Evolutionary conservation across 352 stramenopile species (phyloP).

Genomic region (Pythium plurisporium): DNA sequence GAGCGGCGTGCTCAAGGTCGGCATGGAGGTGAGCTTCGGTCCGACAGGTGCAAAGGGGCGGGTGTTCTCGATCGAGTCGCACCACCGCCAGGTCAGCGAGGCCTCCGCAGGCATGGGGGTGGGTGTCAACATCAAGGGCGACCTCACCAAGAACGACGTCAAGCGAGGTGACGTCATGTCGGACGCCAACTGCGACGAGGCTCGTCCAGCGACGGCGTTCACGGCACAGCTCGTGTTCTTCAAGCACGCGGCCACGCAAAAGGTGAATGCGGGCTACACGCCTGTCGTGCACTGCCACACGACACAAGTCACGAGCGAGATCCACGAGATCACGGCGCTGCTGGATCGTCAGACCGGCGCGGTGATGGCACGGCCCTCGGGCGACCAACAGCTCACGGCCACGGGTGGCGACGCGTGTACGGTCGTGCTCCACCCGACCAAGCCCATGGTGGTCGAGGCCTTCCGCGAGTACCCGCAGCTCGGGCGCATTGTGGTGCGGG

Average conservation of each 20-base stretch:
- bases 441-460: conserved; percentile 94
- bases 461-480: conserved; percentile 97
- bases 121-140: conserved; percentile 97
- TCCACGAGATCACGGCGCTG: conserved; percentile 94
- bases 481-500: conserved; percentile 91
- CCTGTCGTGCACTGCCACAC: conserved; percentile 98
- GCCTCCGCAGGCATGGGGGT: conserved; percentile 94
- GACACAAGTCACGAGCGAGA: conserved; percentile 94
- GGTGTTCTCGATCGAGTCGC: conserved; percentile 96
- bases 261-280: conserved; percentile 92
- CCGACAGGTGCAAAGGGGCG: conserved; percentile 88
- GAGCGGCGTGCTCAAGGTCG: conserved; percentile 94
- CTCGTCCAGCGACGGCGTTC: conserved; percentile 83
- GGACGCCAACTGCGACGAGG: conserved; percentile 92
- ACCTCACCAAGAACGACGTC: conserved; percentile 92
- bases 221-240: conserved; percentile 96
- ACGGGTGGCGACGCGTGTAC: conserved; percentile 95
- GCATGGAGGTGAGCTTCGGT: conserved; percentile 91
- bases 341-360: conserved; percentile 96
- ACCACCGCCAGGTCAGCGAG: conserved; percentile 92
- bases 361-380: conserved; percentile 91
- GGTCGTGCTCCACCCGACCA: conserved; percentile 92
- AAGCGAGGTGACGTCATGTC: conserved; percentile 92
- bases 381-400: conserved; percentile 17
- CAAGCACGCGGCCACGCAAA: conserved; percentile 83